Evolutionary conservation across 257 asterid genomes (phyloP), one percentile per base, ranked within the genome.

Genomic region (Knoxia roxburghii): DNA sequence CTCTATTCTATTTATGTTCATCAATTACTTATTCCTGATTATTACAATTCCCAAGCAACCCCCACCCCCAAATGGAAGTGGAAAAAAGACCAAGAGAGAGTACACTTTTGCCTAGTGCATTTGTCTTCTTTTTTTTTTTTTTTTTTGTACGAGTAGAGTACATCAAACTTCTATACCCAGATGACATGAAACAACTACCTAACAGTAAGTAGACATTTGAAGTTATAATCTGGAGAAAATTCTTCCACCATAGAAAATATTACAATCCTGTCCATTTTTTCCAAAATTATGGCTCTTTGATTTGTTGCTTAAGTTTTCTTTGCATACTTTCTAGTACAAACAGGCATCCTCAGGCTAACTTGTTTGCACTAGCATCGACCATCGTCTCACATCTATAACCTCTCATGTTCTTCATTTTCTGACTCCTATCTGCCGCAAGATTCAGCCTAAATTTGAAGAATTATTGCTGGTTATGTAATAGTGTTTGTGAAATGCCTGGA

Each of bases 381-480:
- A 51, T 4, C 27, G 24, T 18, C 52, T 53, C 11, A 35, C 20
- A 2, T 69, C 73, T 48, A 12, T 13, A 53, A 45, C 56, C 37
- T 75, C 64, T 5, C 15, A 43, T 15, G 14, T 62, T 14, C 12
- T 32, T 18, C 30, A 18, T 7, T 58, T 62, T 45, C 29, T 64
- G 10, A 29, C 57, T 64, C 58, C 26, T 35, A 7, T 11, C 4
- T 32, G 32, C 59, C 14, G 23, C 26, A 30, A 48, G 15, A 4
- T 48, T 5, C 41, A 27, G 53, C 20, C 52, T 27, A 41, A 20
- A 29, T 40, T 45, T 24, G n/a, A 45, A 54, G 45, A 65, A 21
- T 65, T 48, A 29, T 33, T 59, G 49, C 67, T 68, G 41, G 26
- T 45, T 71, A 67, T 4, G 5, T 48, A 23, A 7, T 41, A 5